These are phyloP conservation scores for Hordeum marinum DNA, from an alignment of 176 grass and related monocot species.

Conservation along the genomic window DNA sequence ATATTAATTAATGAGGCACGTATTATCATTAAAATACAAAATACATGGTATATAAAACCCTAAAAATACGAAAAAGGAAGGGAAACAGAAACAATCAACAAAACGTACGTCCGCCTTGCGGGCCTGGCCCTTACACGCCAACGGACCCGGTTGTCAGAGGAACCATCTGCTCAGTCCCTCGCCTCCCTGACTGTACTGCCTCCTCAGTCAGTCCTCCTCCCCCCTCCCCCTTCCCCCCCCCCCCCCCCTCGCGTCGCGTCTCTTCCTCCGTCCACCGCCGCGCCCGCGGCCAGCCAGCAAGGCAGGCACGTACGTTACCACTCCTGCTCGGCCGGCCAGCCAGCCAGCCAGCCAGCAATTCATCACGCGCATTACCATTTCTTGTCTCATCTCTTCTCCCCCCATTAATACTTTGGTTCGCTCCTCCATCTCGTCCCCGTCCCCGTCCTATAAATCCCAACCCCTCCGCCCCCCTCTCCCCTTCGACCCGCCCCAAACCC, in stretches of 20 bases:
- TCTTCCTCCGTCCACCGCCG: neutral
- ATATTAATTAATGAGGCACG: too few relatives aligned
- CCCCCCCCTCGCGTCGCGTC: neutral
- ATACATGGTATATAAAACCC: neutral
- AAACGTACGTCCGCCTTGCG: neutral
- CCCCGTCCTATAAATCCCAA: conserved; percentile 38
- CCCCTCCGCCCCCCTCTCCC: neutral
- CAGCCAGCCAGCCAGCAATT: neutral
- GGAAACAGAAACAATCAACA: neutral
- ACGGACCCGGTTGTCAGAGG: conserved; percentile 8
- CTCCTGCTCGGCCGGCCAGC: too few relatives aligned
- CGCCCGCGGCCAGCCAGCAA: neutral
- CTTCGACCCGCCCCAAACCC: neutral
- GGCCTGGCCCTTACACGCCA: neutral
- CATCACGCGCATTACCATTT: neutral
- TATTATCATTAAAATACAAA: neutral
- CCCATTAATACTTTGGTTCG: conserved; percentile 15
- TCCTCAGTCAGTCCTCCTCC: neutral
- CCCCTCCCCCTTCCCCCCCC: too few relatives aligned
- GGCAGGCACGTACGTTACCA: conserved; percentile 22
- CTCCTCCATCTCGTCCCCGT: neutral
- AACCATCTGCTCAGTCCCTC: neutral
- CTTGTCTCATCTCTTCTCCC: neutral
- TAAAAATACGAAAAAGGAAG: neutral
- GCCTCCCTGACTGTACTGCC: neutral